phyloP scores from a whole-genome alignment of 2,329 filamentous ascomycete species.

The Bipolaris zeicola region DNA sequence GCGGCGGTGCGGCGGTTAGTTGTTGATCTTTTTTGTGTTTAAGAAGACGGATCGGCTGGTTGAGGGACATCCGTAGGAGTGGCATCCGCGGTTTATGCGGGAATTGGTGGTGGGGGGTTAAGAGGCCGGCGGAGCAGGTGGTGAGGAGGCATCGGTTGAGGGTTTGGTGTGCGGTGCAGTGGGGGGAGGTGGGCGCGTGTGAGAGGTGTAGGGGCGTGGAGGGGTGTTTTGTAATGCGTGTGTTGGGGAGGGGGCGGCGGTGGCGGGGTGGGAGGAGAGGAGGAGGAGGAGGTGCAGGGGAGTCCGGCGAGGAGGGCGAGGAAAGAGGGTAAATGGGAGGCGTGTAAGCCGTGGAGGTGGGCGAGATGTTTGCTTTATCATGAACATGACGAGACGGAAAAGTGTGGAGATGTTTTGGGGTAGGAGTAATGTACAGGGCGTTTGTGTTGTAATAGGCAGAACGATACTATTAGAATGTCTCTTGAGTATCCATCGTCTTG shows the following conservation, averaged over 20 bases:
- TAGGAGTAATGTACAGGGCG: too few relatives aligned
- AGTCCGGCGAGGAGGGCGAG: conserved; percentile 22
- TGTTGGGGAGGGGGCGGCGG: conserved; percentile 40
- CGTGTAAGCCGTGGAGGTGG: conserved; percentile 48
- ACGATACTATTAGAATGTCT: too few relatives aligned
- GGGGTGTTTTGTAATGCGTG: conserved; percentile 51
- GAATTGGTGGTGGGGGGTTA: conserved; percentile 33
- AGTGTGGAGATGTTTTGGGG: conserved; percentile 32
- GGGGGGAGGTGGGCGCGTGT: conserved; percentile 45
- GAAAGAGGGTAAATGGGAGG: conserved; percentile 40
- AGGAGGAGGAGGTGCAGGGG: conserved; percentile 2
- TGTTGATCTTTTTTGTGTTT: conserved; percentile 57
- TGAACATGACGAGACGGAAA: conserved; percentile 47
- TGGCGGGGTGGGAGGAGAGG: conserved; percentile 31
- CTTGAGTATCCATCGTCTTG: too few relatives aligned
- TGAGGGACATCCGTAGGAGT: conserved; percentile 53
- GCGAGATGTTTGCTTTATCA: conserved; percentile 45
- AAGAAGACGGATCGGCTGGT: conserved; percentile 59
- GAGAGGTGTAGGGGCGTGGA: conserved; percentile 50
- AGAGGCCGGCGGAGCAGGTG: conserved; percentile 52
- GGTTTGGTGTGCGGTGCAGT: conserved; percentile 48
- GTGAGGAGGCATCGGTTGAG: conserved; percentile 50
- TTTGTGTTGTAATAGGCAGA: too few relatives aligned
- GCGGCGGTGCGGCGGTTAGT: conserved; percentile 51
- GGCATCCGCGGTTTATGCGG: too few relatives aligned